These are phyloP conservation scores for Coemansia sp. DNA, from an alignment of 192 early-diverging fungal genomes.

Conservation along the genomic window DNA sequence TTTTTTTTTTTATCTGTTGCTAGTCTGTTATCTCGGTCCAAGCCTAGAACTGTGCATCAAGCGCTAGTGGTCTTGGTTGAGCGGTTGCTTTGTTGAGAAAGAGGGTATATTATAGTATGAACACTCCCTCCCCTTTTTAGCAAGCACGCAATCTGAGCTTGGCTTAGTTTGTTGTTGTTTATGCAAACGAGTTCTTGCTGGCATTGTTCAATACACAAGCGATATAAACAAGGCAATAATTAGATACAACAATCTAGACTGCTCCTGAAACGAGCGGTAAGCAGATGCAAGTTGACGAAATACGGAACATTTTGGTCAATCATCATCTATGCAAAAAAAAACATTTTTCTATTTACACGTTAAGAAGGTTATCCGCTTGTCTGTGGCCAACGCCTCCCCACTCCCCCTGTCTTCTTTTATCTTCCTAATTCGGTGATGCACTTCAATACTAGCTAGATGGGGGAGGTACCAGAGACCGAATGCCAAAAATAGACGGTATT, in stretches of 20 bases:
- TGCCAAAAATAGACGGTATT: background rate
- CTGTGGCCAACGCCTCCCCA: background rate
- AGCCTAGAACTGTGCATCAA: background rate
- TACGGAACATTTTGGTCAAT: background rate
- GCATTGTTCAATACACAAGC: background rate
- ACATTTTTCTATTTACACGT: background rate
- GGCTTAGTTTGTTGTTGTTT: too few species aligned
- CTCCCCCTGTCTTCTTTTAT: background rate
- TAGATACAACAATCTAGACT: background rate
- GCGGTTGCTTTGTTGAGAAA: background rate
- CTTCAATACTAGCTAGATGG: background rate
- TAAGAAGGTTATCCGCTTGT: background rate
- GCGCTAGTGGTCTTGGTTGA: background rate
- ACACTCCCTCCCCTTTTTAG: background rate
- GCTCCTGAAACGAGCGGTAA: conserved; percentile 2
- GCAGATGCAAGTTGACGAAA: background rate
- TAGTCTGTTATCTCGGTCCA: background rate
- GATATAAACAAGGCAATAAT: background rate
- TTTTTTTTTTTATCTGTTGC: background rate
- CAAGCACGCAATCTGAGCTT: background rate
- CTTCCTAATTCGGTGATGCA: background rate
- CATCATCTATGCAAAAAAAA: background rate
- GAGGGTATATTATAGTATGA: background rate
- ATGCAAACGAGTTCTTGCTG: background rate
- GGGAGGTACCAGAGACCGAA: background rate